Evolutionary conservation across 495 filamentous ascomycete species (phyloP), one percentile per base, ranked within the genome.

Genomic region (Xeromyces bisporus): DNA sequence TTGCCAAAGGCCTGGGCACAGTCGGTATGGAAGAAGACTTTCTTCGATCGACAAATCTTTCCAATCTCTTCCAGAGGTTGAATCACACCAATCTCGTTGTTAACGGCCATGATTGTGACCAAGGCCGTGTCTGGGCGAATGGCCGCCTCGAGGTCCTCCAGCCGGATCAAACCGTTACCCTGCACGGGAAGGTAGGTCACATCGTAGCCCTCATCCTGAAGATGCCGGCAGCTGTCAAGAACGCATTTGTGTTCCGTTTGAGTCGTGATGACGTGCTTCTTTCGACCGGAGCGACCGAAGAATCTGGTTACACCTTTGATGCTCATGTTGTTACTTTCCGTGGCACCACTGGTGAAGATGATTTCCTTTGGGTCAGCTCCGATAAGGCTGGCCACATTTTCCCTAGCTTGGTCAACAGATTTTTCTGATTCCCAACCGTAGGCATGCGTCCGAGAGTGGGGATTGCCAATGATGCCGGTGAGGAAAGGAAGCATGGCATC

Each of bases 221-320:
- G 58, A 74, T 96, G 85, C 33, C 89, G 71, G 48, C 85, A 93
- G 55, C 84, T 93, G 55, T 97, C 89, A 28, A 97, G 66, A 3
- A 97, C 89, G 57, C 89, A 97, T 60, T 97, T 97, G 65, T 97
- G 89, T 53, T 97, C 89, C 0, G 91, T 97, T 62, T 96, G 91
- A 26, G 70, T 79, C 15, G 89, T 97, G 54, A 97, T 81, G 45
- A 97, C 82, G 54, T 97, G 89, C 58, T 83, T 93, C 74, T 94
- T 97, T 71, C 92, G 93, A 33, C 82, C 85, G 1, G 74, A 77
- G 30, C 80, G 66, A 32, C 80, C 80, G 53, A 94, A 94, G 57
- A 97, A 97, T 15, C 86, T 64, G 7, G 89, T 87, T 15, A 97
- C 89, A 33, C 89, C 89, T 58, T 97, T 97, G 64, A 96, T 79